Base-by-base conservation (phyloP, 2,329 filamentous ascomycete genomes). In the Grosmannia penicillata region DNA sequence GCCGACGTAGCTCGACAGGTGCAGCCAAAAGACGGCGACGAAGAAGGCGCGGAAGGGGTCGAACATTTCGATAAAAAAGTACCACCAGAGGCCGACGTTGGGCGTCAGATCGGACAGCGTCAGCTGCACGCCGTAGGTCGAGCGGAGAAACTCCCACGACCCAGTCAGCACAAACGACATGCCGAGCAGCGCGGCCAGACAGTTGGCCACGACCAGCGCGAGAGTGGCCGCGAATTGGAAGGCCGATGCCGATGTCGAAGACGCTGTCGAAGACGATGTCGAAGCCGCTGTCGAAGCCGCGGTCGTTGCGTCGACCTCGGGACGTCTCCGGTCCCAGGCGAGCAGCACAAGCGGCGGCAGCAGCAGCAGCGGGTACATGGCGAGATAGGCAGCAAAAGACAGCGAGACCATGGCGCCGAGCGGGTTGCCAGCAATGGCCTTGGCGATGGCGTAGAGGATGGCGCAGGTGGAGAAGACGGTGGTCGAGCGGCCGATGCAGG, bases 11-110 rank as follows among this genome's bases (percentile, higher is more conserved):
- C 82, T 81, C 1, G 82, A 76, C 41, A 96, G 75, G 55, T 98
- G 91, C 43, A 98, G 71, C 86, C 93, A 96, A 63, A 98, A 98
- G 35, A 98, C 87, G 39, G 83, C 91, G 4, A 98, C 72, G 68
- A 96, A 98, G 67, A 98, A 98, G 49, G 82, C 79, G 28, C 91
- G 75, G 69, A 98, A 98, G 1, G 87, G 89, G 60, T 98, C 91
- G 56, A 98, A 98, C 77, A 98, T 98, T 56, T 98, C 89, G 48
- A 93, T 93, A 55, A 98, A 96, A 62, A 98, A 98, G 60, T 98
- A 98, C 91, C 91, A 98, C 91, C 91, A 98, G 2, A 98, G 68
- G 2, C 91, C 91, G 23, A 93, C 82, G 48, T 96, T 98, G 11
- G 91, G 91, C 0, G 89, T 93, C 29, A 98, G 68, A 54, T 98